phyloP scores from a whole-genome alignment of 805 yeast species.

The Spathaspora gorwiae region DNA sequence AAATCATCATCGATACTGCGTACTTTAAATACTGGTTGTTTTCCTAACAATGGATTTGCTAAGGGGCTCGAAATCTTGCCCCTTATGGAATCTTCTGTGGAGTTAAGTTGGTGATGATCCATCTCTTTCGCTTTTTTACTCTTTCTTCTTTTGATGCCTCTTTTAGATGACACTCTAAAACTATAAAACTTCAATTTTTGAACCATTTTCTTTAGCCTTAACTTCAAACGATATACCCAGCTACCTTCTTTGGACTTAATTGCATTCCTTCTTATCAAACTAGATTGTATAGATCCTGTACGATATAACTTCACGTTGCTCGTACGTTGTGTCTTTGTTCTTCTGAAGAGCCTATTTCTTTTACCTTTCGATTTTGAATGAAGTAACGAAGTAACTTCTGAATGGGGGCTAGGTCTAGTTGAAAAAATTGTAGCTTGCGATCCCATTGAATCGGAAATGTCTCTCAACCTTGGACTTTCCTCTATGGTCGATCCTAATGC shows the following conservation, averaged over 20 bases:
- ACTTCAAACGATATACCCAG: constrained; percentile 24
- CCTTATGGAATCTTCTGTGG: constrained; percentile 11
- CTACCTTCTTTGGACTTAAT: constrained; percentile 32
- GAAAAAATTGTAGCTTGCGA: constrained; percentile 44
- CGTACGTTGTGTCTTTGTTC: constrained; percentile 1
- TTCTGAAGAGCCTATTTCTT: not conserved
- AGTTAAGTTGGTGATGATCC: constrained; percentile 9
- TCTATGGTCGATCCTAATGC: not conserved
- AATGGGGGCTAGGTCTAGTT: constrained; percentile 19
- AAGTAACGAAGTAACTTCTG: not conserved
- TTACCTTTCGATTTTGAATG: not conserved
- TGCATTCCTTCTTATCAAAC: constrained; percentile 26
- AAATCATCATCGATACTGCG: constrained; percentile 17
- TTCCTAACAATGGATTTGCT: constrained; percentile 29
- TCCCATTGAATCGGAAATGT: constrained; percentile 35
- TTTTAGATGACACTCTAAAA: constrained; percentile 23
- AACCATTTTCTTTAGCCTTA: constrained; percentile 20
- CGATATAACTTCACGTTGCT: constrained; percentile 6
- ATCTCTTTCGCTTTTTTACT: constrained; percentile 7
- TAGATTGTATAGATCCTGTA: constrained; percentile 8
- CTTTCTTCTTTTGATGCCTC: constrained; percentile 13
- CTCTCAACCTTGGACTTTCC: constrained; percentile 7
- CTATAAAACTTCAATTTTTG: constrained; percentile 17
- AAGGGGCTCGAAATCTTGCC: constrained; percentile 19
- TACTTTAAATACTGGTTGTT: constrained; percentile 11